Base-by-base conservation (phyloP, 1,284 basidiomycete species). In the Leccinum variabile region DNA sequence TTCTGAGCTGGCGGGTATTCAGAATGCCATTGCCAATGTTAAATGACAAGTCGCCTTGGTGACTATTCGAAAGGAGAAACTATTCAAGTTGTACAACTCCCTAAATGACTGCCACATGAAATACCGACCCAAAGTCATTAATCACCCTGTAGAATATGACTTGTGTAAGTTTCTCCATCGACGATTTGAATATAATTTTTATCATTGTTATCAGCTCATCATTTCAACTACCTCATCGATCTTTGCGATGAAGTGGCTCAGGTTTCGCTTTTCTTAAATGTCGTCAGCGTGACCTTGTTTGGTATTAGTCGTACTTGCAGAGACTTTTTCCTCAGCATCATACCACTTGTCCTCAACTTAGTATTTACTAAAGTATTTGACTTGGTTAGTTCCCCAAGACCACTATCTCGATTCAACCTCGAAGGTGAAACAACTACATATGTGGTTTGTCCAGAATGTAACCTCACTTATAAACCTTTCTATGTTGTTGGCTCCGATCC, bases 381-480 rank as follows among this genome's bases (percentile, higher is more conserved):
- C 11, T 13, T 50, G 25, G 49, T 25, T 3, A 6, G 25, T 28
- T 50, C 49, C 33, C 59, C 2, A 55, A 46, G 32, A 49, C 44
- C 67, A 13, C 60, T 73, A 0, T 62, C 56, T 7, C 22, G 32
- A 3, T 72, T 76, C 41, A 63, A 72, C 9, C 61, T 75, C 1
- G 62, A 74, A 3, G 54, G 59, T 49, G 58, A 37, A 14, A 70
- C 66, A 1, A 71, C 64, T 2, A 58, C 65, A 22, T 66, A 56
- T n/a, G 60, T 66, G 0, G 59, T 68, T 10, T 74, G 72, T 49
- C 67, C 68, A 0, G 25, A 57, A 3, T 73, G 66, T 33, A 62
- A 62, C 28, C 68, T 54, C 39, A 68, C 57, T 3, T 66, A 72
- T 54, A 60, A 53, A 22, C 65, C 67, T 13, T 8, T 22, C 9